These are phyloP conservation scores for Diaporthe velutina DNA, from an alignment of 2,329 filamentous ascomycete genomes.

Conservation along the genomic window DNA sequence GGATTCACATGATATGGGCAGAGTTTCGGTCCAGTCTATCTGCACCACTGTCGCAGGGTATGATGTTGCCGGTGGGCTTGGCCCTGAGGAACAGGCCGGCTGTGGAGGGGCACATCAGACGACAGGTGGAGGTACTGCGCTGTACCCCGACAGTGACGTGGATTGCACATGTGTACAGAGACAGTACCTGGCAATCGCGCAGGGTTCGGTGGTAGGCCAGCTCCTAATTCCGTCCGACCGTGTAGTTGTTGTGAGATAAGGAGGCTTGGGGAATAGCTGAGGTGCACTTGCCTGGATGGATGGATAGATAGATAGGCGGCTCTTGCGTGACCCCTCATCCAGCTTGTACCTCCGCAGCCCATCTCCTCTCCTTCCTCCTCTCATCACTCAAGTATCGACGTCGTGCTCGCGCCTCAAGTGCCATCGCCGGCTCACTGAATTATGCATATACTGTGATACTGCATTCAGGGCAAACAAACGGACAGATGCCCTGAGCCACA, in stretches of 20 bases:
- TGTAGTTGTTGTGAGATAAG: neutral
- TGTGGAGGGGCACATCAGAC: neutral
- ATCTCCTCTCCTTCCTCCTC: neutral
- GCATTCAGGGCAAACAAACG: neutral
- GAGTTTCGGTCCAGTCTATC: neutral
- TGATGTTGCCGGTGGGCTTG: neutral
- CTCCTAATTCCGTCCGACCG: neutral
- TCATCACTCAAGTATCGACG: neutral
- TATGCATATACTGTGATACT: neutral
- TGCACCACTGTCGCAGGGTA: neutral
- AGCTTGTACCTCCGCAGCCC: neutral
- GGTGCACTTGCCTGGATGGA: neutral
- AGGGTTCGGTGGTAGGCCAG: neutral
- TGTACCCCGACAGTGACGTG: neutral
- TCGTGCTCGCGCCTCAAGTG: neutral
- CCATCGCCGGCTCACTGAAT: neutral
- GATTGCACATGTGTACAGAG: neutral
- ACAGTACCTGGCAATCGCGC: neutral
- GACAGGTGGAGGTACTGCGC: neutral
- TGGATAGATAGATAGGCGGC: neutral
- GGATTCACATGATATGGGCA: neutral
- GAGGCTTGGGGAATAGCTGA: neutral
- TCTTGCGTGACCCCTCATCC: constrained; percentile 15
- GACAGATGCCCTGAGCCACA: constrained; percentile 8
- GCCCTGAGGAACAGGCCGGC: neutral